A percentile compares a stretch with the other conserved stretches of the same genome.
Evolutionary conservation across 257 asterid species (phyloP).

Genomic region (Coffea eugenioides): DNA sequence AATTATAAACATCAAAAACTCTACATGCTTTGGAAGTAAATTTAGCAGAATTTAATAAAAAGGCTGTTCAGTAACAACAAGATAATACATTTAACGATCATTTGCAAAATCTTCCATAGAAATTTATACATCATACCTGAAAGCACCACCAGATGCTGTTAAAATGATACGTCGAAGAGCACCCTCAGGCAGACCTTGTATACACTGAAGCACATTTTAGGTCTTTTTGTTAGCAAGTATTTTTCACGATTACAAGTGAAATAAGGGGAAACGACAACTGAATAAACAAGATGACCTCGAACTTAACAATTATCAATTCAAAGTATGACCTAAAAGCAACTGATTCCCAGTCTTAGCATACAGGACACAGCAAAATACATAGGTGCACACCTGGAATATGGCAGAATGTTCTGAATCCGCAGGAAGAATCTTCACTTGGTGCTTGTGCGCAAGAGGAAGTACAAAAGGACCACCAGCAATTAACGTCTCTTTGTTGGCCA

Average conservation of each 20-base stretch:
- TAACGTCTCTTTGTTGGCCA: constrained; percentile 95
- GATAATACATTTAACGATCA: neutral
- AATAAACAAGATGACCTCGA: neutral
- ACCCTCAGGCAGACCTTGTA: constrained; percentile 98
- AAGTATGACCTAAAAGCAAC: neutral
- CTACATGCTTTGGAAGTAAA: neutral
- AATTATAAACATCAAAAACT: neutral
- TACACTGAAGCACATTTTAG: constrained; percentile 59
- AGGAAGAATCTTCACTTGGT: constrained; percentile 95
- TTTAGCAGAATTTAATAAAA: neutral
- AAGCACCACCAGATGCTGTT: constrained; percentile 99
- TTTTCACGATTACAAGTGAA: neutral
- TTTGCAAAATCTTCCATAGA: neutral
- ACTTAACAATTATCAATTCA: neutral
- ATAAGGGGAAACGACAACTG: neutral
- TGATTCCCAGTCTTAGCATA: neutral
- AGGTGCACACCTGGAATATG: constrained; percentile 75
- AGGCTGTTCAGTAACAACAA: neutral
- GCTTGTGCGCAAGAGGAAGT: constrained; percentile 96
- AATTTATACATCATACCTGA: constrained; percentile 49
- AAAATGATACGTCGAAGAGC: constrained; percentile 90
- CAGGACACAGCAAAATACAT: neutral
- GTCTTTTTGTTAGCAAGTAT: constrained; percentile 1
- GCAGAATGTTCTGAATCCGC: constrained; percentile 99
- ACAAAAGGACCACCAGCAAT: constrained; percentile 99